Base-by-base conservation (phyloP, 2,329 filamentous ascomycete genomes). In the Trichoderma afroharzianum region DNA sequence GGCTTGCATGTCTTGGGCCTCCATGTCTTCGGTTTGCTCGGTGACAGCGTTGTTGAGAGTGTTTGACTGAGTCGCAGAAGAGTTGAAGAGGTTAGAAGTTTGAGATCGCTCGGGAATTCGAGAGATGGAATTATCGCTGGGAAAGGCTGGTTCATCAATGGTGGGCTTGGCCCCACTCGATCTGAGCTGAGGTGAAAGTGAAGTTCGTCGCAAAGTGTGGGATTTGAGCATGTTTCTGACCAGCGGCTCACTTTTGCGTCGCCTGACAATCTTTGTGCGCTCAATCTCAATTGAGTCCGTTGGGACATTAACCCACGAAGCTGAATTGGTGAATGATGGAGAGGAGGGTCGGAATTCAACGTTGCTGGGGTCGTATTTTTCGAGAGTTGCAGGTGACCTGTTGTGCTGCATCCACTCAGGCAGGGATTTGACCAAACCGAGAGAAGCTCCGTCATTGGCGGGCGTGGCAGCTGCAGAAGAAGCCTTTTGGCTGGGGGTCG, bases 191-290 rank as follows among this genome's bases (percentile, higher is more conserved):
- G 79, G 79, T 5, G 80, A 81, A 3, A 74, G 68, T 8, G 79
- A 80, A 18, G 73, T 74, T 24, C 79, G 78, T 21, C 77, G 78
- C 3, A 75, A 72, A 24, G 21, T 33, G 61, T 71, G 63, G 73
- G 75, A 6, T 71, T 71, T 64, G 76, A 68, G 53, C 69, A 73
- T 63, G 74, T 76, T 68, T 39, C 77, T 78, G n/a, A 79, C 61
- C 26, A 81, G 74, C 28, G 80, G 80, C 71, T 82, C 80, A 58
- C 80, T 82, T 36, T 76, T 78, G 39, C 80, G 75, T n/a, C 80
- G 79, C 14, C 75, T 78, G 26, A 75, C 64, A 30, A 73, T 74
- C 68, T 73, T 72, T 26, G 76, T 76, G n/a, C 76, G 74, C 24
- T 73, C 72, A 28, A 75, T 72, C 47, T 77, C 74, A 2, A 69